A percentile compares a stretch with the other conserved stretches of the same genome.
Conservation (phyloP, 495 filamentous ascomycete genomes). For the Glutinoglossum americanum region DNA sequence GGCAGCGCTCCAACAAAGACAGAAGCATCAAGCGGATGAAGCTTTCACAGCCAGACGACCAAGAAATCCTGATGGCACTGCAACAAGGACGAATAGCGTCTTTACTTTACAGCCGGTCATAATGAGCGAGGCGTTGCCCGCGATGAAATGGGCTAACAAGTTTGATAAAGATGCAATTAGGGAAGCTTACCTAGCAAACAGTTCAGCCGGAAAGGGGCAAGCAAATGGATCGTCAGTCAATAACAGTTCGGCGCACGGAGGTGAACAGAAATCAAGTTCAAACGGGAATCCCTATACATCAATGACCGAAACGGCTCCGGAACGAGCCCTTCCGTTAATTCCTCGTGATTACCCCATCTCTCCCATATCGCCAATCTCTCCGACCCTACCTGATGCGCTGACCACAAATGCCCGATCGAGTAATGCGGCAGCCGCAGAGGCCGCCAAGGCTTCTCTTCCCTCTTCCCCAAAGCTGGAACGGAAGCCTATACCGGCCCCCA, state of each 20-base stretch:
- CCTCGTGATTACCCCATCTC: not conserved
- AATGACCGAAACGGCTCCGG: not conserved
- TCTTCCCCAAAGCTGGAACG: not conserved
- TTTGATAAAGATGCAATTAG: slow-evolving; percentile 74
- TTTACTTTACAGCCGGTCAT: slow-evolving; percentile 76
- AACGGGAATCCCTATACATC: not conserved
- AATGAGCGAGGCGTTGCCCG: slow-evolving; percentile 68
- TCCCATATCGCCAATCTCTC: not conserved
- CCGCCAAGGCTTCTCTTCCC: not conserved
- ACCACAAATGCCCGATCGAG: not conserved
- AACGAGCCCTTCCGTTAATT: slow-evolving; percentile 12
- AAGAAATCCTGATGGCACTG: slow-evolving; percentile 26
- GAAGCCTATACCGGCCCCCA: slow-evolving; percentile 19
- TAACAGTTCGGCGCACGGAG: not conserved
- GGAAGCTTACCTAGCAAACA: slow-evolving; percentile 56
- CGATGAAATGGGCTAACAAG: slow-evolving; percentile 86
- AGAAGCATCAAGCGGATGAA: slow-evolving; percentile 20
- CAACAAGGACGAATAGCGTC: slow-evolving; percentile 67
- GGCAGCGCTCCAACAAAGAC: slow-evolving; percentile 50
- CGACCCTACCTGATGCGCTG: not conserved
- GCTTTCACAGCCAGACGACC: slow-evolving; percentile 15
- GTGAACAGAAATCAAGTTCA: not conserved
- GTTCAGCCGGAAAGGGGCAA: slow-evolving; percentile 41
- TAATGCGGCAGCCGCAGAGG: not conserved
- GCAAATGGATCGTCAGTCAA: slow-evolving; percentile 11